Base-by-base conservation (phyloP, 2,329 filamentous ascomycete genomes). In the Colletotrichum paranaense region DNA sequence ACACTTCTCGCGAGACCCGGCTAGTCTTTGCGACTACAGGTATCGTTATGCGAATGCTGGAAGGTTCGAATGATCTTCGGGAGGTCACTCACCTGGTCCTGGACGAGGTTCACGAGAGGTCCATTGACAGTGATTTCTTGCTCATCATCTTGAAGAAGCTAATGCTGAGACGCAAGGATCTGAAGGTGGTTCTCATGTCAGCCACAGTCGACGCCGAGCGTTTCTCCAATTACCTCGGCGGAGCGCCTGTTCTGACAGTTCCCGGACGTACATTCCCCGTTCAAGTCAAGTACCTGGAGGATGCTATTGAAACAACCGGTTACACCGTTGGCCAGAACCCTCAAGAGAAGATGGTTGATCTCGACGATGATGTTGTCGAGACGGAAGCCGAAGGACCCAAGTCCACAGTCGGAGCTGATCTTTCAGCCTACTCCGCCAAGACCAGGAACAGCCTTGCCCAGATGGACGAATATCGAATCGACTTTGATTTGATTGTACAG, bases 1-100 rank as follows among this genome's bases (percentile, higher is more conserved):
- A 97, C 78, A 93, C 93, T 0, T 93, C 92, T 19, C 89, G 91
- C 35, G 92, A 95, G 77, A 98, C 95, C 2, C 89, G 94, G 64
- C 89, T 99, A 30, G 91, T 98, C 6, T 99, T 95, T 82, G 97
- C 97, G 66, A 98, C 93, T 2, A 93, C 91, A 6, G 91, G 97
- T 85, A 97, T 99, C 71, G 95, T 99, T n/a, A 94, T 99, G 87
- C 92, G 97, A 32, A 98, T 99, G 96, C 88, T 99, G 16, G 97
- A 99, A 82, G 92, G 93, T 9, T 94, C 94, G 0, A 93, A 95
- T 75, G 93, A 97, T 68, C 89, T 99, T 56, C 90, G 91, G 70
- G 96, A 98, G 75, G 92, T 99, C 65, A 98, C 96, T 0, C 97
- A 98, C 84, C 85, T 99, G 73, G 92, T 99, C 58, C 91, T 99